phyloP scores from a whole-genome alignment of 495 filamentous ascomycete species.

The Diplogelasinospora grovesii region DNA sequence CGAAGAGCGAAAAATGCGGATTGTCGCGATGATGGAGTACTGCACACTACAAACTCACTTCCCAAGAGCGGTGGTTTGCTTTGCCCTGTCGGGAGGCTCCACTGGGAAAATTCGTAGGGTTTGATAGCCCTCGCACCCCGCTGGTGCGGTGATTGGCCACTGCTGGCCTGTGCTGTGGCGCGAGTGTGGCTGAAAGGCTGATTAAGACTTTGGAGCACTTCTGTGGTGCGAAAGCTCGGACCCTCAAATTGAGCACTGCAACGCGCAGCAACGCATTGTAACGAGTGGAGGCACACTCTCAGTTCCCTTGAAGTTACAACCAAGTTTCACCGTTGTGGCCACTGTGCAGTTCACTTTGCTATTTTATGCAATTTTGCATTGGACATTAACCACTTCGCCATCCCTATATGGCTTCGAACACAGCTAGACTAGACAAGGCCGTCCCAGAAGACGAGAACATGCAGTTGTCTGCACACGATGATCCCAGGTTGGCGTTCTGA shows the following conservation, averaged over 20 bases:
- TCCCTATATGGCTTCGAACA: conserved; percentile 21
- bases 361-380: too few relatives aligned
- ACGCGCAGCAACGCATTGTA: too few relatives aligned
- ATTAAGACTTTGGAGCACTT: not conserved
- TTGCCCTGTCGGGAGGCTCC: conserved; percentile 13
- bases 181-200: conserved; percentile 8
- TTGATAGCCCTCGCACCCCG: conserved; percentile 26
- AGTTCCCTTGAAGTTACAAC: not conserved
- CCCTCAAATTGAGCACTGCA: too few relatives aligned
- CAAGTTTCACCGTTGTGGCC: too few relatives aligned
- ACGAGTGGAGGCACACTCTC: too few relatives aligned
- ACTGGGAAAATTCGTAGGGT: conserved; percentile 33
- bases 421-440: conserved; percentile 27
- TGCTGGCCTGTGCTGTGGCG: conserved; percentile 3
- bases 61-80: too few relatives aligned
- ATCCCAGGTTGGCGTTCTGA: conserved; percentile 53
- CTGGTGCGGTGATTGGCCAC: conserved; percentile 11
- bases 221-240: too few relatives aligned
- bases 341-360: too few relatives aligned
- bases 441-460: conserved; percentile 34
- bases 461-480: conserved; percentile 39
- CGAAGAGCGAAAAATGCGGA: conserved; percentile 30
- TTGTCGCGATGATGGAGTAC: conserved; percentile 29
- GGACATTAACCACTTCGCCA: not conserved
- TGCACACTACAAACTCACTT: too few relatives aligned